Conservation (phyloP, 257 asterid genomes). For the Solanum chilense region DNA sequence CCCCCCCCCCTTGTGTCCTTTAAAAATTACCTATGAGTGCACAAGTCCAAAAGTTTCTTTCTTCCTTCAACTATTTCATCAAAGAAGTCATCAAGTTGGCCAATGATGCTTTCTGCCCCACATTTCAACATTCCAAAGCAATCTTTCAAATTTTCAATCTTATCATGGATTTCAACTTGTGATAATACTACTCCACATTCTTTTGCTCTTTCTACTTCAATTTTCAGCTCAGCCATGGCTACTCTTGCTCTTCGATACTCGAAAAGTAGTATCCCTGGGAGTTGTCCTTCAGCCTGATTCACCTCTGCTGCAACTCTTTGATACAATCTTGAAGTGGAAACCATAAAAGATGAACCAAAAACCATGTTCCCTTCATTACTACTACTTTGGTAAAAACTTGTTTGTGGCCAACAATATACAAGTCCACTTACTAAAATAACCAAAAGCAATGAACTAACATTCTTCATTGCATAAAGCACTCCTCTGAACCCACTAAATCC, state of each 20-base stretch:
- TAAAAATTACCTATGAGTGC: constrained; percentile 42
- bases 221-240: constrained; percentile 38
- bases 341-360: constrained; percentile 27
- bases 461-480: constrained; percentile 59
- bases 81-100: constrained; percentile 78
- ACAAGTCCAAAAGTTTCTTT: constrained; percentile 68
- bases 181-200: constrained; percentile 4
- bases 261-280: constrained; percentile 34
- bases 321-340: constrained; percentile 46
- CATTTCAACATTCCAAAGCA: constrained; percentile 49
- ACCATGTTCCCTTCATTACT: constrained; percentile 21
- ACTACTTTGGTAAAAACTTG: constrained; percentile 26
- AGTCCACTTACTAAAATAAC: constrained; percentile 53
- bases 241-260: constrained; percentile 41
- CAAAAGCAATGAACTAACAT: constrained; percentile 56
- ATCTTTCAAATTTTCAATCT: constrained; percentile 41
- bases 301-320: constrained; percentile 34
- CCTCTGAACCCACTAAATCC: constrained; percentile 67
- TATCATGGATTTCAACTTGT: constrained; percentile 27
- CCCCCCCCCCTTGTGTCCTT: neutral
- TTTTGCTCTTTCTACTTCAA: constrained; percentile 30
- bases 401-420: constrained; percentile 57
- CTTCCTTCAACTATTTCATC: constrained; percentile 86
- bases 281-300: constrained; percentile 21
- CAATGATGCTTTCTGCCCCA: constrained; percentile 59